phyloP scores from a whole-genome alignment of 2,329 filamentous ascomycete species.

The Polytolypa hystricis region DNA sequence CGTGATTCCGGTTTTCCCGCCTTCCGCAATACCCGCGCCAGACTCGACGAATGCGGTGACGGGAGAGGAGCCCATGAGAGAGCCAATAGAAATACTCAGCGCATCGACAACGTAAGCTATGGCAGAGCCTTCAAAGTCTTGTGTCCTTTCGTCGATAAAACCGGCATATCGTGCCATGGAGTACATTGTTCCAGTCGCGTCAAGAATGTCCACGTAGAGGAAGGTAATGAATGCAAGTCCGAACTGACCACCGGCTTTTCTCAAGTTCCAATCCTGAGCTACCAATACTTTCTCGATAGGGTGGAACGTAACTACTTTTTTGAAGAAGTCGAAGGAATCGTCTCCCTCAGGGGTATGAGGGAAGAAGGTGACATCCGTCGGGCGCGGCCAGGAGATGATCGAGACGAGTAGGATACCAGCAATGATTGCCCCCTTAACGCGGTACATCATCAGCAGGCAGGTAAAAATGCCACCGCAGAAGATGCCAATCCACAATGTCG shows the following conservation, averaged over 20 bases:
- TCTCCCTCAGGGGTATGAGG: slow-evolving; percentile 60
- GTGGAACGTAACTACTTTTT: slow-evolving; percentile 75
- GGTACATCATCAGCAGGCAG: slow-evolving; percentile 70
- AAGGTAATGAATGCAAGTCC: slow-evolving; percentile 78
- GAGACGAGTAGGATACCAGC: slow-evolving; percentile 72
- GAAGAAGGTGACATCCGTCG: slow-evolving; percentile 68
- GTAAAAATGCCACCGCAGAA: slow-evolving; percentile 77
- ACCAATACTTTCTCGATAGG: slow-evolving; percentile 57
- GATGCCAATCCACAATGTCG: slow-evolving; percentile 78
- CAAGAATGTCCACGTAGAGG: slow-evolving; percentile 81
- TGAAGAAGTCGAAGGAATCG: slow-evolving; percentile 72
- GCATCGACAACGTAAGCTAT: slow-evolving; percentile 79
- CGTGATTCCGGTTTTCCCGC: slow-evolving; percentile 74
- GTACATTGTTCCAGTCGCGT: slow-evolving; percentile 77
- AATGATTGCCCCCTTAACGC: slow-evolving; percentile 78
- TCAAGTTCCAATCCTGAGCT: slow-evolving; percentile 64
- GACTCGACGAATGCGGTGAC: slow-evolving; percentile 82
- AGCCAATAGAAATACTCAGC: slow-evolving; percentile 65
- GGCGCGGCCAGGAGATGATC: slow-evolving; percentile 78
- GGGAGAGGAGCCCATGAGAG: slow-evolving; percentile 65
- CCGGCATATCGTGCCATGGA: slow-evolving; percentile 79
- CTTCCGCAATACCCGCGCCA: slow-evolving; percentile 82
- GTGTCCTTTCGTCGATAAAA: slow-evolving; percentile 67
- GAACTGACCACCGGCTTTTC: slow-evolving; percentile 61
- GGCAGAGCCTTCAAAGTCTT: slow-evolving; percentile 79